phyloP scores from a whole-genome alignment of 805 yeast genomes.

The Ogataea paradorogensis region DNA sequence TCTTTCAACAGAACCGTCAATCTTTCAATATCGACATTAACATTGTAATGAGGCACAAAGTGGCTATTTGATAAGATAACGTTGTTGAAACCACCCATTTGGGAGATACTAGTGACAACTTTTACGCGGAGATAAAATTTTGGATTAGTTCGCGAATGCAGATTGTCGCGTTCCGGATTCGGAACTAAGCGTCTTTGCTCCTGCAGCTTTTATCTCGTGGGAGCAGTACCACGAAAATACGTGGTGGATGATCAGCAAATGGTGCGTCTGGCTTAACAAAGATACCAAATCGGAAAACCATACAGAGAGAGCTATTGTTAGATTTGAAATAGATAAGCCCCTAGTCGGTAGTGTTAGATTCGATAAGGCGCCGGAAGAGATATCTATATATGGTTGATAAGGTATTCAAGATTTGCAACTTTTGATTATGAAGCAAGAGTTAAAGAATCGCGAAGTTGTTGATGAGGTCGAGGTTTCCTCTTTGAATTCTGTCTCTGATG shows the following conservation, averaged over 20 bases:
- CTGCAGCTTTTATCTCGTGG: too few species aligned
- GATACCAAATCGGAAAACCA: too few species aligned
- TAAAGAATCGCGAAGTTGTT: not conserved
- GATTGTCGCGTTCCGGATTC: too few species aligned
- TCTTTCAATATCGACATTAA: conserved; percentile 44
- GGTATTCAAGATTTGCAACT: too few species aligned
- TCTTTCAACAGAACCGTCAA: conserved; percentile 79
- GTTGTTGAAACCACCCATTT: conserved; percentile 34
- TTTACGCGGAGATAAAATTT: conserved; percentile 12
- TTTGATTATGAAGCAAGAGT: not conserved
- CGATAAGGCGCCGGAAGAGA: not conserved
- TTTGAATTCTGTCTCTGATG: not conserved
- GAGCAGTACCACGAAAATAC: too few species aligned
- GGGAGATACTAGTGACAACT: conserved; percentile 14
- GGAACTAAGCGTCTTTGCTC: too few species aligned
- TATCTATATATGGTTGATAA: not conserved
- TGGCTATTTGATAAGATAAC: conserved; percentile 30
- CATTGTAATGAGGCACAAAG: conserved; percentile 30
- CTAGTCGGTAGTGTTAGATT: too few species aligned
- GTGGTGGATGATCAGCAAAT: too few species aligned
- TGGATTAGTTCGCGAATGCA: conserved; percentile 1
- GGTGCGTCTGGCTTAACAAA: too few species aligned
- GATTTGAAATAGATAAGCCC: too few species aligned
- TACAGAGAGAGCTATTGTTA: too few species aligned
- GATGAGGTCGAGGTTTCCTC: conserved; percentile 9